Percentiles rank a stretch among this genome's conserved stretches.
Conservation (phyloP, 2,329 filamentous ascomycete species). For the Aspergillus niger region DNA sequence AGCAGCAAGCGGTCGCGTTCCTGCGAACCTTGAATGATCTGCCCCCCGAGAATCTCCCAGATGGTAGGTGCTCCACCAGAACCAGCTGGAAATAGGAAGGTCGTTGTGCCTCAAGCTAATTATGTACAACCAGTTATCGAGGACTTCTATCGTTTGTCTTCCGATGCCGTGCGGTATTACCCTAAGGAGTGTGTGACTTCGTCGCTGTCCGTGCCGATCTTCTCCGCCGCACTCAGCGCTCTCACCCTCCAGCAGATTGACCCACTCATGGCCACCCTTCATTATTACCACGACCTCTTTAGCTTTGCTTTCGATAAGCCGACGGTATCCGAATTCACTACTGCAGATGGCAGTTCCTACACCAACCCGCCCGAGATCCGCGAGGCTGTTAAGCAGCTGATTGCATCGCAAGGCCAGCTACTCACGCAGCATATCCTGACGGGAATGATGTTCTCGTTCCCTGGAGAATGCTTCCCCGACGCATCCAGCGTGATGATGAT, state of each 20-base stretch:
- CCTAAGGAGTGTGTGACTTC: constrained; percentile 81
- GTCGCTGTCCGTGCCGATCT: constrained; percentile 75
- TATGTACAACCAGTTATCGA: constrained; percentile 67
- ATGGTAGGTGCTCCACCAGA: constrained; percentile 48
- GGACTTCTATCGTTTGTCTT: constrained; percentile 91
- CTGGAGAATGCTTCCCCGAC: constrained; percentile 91
- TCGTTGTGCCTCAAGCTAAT: constrained; percentile 4
- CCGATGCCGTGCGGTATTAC: constrained; percentile 91
- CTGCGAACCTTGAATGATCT: constrained; percentile 85
- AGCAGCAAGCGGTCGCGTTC: constrained; percentile 88
- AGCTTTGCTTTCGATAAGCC: constrained; percentile 80
- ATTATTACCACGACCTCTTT: constrained; percentile 88
- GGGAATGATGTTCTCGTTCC: constrained; percentile 99
- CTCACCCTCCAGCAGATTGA: constrained; percentile 88
- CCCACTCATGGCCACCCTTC: constrained; percentile 84
- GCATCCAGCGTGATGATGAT: constrained; percentile 89
- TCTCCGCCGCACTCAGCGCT: constrained; percentile 83
- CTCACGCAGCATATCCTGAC: constrained; percentile 88
- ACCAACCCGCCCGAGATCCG: constrained; percentile 70
- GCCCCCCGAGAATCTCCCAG: constrained; percentile 73
- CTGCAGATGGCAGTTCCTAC: constrained; percentile 62
- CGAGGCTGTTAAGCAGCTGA: constrained; percentile 70
- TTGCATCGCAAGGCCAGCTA: constrained; percentile 69
- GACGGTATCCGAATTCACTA: constrained; percentile 57
- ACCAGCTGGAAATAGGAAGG: neutral